These are phyloP conservation scores for Scutellaria galericulata DNA, from an alignment of 257 asterid species.

Conservation along the genomic window DNA sequence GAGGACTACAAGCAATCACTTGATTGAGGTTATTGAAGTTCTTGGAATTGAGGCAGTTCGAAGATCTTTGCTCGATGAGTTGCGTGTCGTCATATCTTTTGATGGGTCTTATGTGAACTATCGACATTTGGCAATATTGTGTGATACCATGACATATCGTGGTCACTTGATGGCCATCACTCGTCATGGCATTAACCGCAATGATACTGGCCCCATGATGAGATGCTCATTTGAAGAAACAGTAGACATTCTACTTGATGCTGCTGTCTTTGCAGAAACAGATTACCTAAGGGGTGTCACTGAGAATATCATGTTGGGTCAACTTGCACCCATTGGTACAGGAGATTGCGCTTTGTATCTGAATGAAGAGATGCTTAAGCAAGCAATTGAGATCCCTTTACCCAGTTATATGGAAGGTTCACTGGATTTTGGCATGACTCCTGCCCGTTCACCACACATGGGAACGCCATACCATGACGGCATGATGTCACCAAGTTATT, in stretches of 20 bases:
- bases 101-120: constrained; percentile 98
- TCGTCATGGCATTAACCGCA: constrained; percentile 95
- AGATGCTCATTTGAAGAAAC: constrained; percentile 99
- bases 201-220: constrained; percentile 99
- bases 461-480: constrained; percentile 94
- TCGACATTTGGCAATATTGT: constrained; percentile 90
- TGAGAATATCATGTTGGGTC: constrained; percentile 97
- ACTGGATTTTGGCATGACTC: constrained; percentile 92
- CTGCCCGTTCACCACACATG: constrained; percentile 80
- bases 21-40: constrained; percentile 95
- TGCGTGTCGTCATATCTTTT: constrained; percentile 96
- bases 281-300: constrained; percentile 92
- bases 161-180: constrained; percentile 99
- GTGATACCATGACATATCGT: constrained; percentile 99
- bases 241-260: constrained; percentile 95
- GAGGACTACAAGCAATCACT: constrained; percentile 94
- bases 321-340: constrained; percentile 98
- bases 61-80: constrained; percentile 83
- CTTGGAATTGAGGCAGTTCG: constrained; percentile 99
- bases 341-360: constrained; percentile 86
- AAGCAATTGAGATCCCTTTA: constrained; percentile 85
- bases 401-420: constrained; percentile 98
- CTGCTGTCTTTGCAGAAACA: constrained; percentile 93
- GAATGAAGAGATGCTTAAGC: constrained; percentile 92
- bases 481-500: constrained; percentile 90